phyloP scores from a whole-genome alignment of 106 monocot species.

The Allium cepa region DNA sequence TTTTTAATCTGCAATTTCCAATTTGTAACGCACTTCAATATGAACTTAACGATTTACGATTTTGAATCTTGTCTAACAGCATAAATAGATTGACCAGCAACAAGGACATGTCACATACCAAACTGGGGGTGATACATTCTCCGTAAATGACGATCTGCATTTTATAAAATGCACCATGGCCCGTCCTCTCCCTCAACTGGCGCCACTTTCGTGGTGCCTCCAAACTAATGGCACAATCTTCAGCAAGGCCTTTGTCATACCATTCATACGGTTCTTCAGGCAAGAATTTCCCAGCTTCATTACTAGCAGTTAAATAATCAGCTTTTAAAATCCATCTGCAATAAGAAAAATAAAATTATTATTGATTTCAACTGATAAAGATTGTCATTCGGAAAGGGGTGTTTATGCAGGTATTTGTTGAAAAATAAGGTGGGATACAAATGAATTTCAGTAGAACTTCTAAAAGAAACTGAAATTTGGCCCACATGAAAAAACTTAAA shows the following conservation, averaged over 20 bases:
- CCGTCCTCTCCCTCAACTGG: slow-evolving; percentile 57
- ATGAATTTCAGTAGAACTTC: too few species aligned
- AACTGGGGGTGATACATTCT: slow-evolving; percentile 74
- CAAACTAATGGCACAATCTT: slow-evolving; percentile 70
- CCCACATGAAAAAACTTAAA: not conserved
- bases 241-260: slow-evolving; percentile 56
- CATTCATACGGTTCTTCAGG: slow-evolving; percentile 88
- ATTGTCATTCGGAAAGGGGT: too few species aligned
- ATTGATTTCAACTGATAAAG: too few species aligned
- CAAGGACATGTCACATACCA: slow-evolving; percentile 65
- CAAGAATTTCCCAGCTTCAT: slow-evolving; percentile 61
- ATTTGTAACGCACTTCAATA: not conserved
- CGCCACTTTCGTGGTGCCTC: slow-evolving; percentile 93
- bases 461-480: not conserved
- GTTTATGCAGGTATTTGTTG: too few species aligned
- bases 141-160: slow-evolving; percentile 80
- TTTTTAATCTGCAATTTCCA: too few species aligned
- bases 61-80: too few species aligned
- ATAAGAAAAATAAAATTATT: not conserved
- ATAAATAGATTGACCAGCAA: too few species aligned
- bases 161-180: slow-evolving; percentile 78
- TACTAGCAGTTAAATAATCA: slow-evolving; percentile 75
- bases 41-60: not conserved
- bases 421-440: too few species aligned
- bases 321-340: slow-evolving; percentile 91